Percentiles rank a stretch among this genome's conserved stretches.
Conservation (phyloP, 2,329 filamentous ascomycete species). For the Volutella citrinella region DNA sequence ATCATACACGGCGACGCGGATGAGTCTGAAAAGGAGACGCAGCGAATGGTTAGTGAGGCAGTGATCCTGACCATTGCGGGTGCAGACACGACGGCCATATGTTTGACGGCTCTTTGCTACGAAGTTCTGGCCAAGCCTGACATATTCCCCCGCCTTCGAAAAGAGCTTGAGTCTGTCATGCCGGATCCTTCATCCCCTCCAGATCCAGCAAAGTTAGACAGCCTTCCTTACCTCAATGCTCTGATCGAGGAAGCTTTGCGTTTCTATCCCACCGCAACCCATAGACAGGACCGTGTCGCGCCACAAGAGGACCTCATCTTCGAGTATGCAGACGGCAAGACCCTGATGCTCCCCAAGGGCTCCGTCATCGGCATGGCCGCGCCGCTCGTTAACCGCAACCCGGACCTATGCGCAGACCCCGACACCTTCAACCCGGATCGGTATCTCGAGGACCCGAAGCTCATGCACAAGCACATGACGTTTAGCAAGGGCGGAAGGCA, state of each 20-base stretch:
- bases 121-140: conserved; percentile 32
- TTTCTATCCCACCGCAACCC: conserved; percentile 35
- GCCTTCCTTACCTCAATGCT: conserved; percentile 36
- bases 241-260: conserved; percentile 38
- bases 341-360: conserved; percentile 28
- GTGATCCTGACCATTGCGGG: conserved; percentile 33
- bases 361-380: conserved; percentile 37
- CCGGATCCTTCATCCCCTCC: conserved; percentile 7
- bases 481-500: conserved; percentile 16
- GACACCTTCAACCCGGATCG: conserved; percentile 23
- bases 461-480: conserved; percentile 8
- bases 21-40: conserved; percentile 27
- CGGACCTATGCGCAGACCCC: conserved; percentile 19
- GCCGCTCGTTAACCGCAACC: conserved; percentile 21
- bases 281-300: conserved; percentile 26
- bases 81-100: conserved; percentile 35
- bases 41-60: conserved; percentile 32
- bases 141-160: conserved; percentile 26
- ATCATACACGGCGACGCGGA: conserved; percentile 29
- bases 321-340: conserved; percentile 13
- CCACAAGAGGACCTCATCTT: conserved; percentile 29
- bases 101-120: conserved; percentile 33
- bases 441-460: conserved; percentile 13
- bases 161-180: conserved; percentile 28
- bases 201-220: conserved; percentile 25